Evolutionary conservation across 805 yeast species (phyloP).

Genomic region (Myxozyma neglecta): DNA sequence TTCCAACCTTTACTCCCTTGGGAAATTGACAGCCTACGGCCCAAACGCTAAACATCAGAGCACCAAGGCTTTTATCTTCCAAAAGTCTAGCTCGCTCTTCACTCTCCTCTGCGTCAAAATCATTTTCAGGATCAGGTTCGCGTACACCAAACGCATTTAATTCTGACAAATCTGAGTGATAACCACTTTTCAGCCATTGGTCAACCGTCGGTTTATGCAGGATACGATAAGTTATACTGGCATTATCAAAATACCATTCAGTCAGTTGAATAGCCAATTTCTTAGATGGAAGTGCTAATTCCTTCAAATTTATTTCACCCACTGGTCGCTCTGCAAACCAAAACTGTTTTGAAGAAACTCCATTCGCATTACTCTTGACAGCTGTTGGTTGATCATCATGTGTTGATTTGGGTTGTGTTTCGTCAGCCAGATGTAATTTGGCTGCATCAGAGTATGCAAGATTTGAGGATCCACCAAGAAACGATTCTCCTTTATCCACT

Average conservation of each 20-base stretch:
- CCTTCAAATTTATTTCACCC: constrained; percentile 14
- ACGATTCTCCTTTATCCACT: background rate
- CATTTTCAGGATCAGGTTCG: background rate
- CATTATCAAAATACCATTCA: constrained; percentile 26
- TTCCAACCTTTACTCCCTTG: background rate
- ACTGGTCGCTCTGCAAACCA: constrained; percentile 1
- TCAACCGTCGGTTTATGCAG: constrained; percentile 19
- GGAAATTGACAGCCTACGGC: constrained; percentile 26
- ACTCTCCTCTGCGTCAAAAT: background rate
- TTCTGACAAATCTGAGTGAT: constrained; percentile 8
- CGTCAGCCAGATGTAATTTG: background rate
- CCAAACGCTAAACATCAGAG: constrained; percentile 20
- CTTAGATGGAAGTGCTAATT: constrained; percentile 19
- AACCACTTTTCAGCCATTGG: constrained; percentile 19
- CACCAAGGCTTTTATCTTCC: constrained; percentile 7
- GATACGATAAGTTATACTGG: constrained; percentile 20
- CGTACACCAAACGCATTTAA: background rate
- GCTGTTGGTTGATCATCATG: background rate
- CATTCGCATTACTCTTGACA: background rate
- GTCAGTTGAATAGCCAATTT: constrained; percentile 11
- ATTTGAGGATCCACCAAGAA: background rate
- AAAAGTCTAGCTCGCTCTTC: background rate
- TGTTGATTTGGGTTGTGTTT: background rate
- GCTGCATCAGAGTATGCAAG: background rate
- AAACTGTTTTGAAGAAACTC: background rate